Evolutionary conservation across 768 basidiomycete genomes (phyloP).

Genomic region (Tricholoma sp.): DNA sequence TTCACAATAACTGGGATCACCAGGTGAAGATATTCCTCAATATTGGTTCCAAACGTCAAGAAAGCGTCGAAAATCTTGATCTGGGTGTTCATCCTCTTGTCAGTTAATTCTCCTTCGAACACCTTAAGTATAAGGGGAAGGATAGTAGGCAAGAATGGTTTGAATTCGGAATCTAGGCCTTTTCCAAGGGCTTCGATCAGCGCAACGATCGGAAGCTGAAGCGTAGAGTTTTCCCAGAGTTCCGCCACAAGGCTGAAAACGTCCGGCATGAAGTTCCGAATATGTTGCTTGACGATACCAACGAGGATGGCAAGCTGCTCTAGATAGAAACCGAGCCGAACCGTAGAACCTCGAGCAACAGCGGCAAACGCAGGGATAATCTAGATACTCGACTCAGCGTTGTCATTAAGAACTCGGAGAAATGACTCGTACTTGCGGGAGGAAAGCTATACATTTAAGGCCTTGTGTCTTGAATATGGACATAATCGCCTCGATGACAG

Average conservation of each 20-base stretch:
- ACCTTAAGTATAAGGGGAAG: constrained; percentile 87
- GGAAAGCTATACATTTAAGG: constrained; percentile 89
- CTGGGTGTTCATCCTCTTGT: constrained; percentile 72
- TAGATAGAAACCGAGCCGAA: constrained; percentile 84
- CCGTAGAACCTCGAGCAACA: constrained; percentile 78
- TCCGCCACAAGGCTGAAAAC: constrained; percentile 84
- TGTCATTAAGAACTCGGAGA: neutral
- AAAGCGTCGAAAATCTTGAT: constrained; percentile 94
- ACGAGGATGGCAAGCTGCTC: constrained; percentile 95
- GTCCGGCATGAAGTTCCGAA: constrained; percentile 85
- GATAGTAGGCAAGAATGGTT: constrained; percentile 88
- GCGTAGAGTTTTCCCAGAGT: constrained; percentile 78
- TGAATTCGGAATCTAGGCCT: constrained; percentile 95
- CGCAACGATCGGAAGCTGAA: constrained; percentile 89
- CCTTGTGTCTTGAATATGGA: constrained; percentile 98
- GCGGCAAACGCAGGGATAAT: constrained; percentile 93
- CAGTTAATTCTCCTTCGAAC: constrained; percentile 83
- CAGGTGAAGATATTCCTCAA: constrained; percentile 96
- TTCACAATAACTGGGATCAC: constrained; percentile 93
- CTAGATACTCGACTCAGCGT: constrained; percentile 30
- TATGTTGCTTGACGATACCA: constrained; percentile 94
- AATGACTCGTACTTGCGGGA: constrained; percentile 70
- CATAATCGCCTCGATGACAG: constrained; percentile 97
- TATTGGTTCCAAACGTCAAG: constrained; percentile 90
- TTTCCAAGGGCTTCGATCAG: constrained; percentile 90